Base-by-base conservation (phyloP, 345 rosid species). In the Eucalyptus pauciflora region DNA sequence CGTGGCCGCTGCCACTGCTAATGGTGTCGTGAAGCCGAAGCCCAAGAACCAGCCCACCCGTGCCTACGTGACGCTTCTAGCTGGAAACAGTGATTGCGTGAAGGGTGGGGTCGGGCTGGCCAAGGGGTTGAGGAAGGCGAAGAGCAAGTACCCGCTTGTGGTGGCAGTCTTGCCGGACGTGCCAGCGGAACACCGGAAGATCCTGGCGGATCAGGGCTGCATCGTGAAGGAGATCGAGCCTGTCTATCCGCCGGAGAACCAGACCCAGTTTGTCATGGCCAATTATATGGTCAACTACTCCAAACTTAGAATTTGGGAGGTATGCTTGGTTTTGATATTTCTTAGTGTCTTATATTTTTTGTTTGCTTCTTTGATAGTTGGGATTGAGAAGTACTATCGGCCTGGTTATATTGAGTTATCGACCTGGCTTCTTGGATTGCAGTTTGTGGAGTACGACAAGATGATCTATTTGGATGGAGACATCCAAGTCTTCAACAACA, bases 231-330 rank as follows among this genome's bases (percentile, higher is more conserved):
- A 92, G 90, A 93, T 93, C 25, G 91, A 91, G 67, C 94, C 94
- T 3, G 87, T 93, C 7, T 54, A 92, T 64, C 94, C 92, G 11
- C 94, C 94, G 13, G 86, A 67, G 58, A 86, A 54, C 86, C 88
- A 89, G 50, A 86, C 90, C 3, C 79, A 89, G 60, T 86, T 89
- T 31, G 88, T 88, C 58, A 71, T 89, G 90, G 90, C 90, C 50
- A 86, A 89, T 86, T 89, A 18, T 88, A 93, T 92, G 64, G 91
- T 92, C 91, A 93, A 92, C 86, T 93, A 93, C 91, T 92, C 94
- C 88, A 93, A 93, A 80, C 94, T 93, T 37, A 88, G 94, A 17
- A 93, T 93, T 20, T 93, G 94, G 94, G 91, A 93, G 92, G 93
- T 93, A 86, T 86, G 48, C 43, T 29, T 10, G 12, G 13, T 17